Conservation (phyloP, 2,329 filamentous ascomycete species). For the Escovopsis weberi region DNA sequence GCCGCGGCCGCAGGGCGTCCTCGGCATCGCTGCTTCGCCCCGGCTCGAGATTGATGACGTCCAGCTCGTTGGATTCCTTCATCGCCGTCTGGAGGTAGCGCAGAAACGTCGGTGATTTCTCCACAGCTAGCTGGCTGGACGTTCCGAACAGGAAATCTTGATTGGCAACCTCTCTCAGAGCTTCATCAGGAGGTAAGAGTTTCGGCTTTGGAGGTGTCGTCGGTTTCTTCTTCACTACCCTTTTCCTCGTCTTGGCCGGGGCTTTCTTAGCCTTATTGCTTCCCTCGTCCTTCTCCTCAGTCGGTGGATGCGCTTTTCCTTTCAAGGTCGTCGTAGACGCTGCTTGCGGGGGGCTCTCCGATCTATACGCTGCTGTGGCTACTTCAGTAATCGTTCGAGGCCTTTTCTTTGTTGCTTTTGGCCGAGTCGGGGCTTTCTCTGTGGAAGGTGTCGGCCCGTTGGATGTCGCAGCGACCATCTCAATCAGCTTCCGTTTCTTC, state of each 20-base stretch:
- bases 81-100: slow-evolving; percentile 49
- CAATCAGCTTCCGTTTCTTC: slow-evolving; percentile 42
- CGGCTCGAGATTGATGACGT: slow-evolving; percentile 25
- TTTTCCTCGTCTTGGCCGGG: slow-evolving; percentile 20
- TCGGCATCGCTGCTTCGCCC: slow-evolving; percentile 24
- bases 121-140: slow-evolving; percentile 64
- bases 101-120: slow-evolving; percentile 54
- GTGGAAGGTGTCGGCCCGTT: slow-evolving; percentile 7
- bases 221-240: slow-evolving; percentile 25
- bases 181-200: slow-evolving; percentile 55
- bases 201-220: slow-evolving; percentile 27
- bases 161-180: slow-evolving; percentile 46
- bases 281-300: neutral
- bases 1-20: slow-evolving; percentile 15
- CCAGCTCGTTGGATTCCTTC: slow-evolving; percentile 36
- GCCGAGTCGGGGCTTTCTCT: slow-evolving; percentile 24
- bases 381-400: slow-evolving; percentile 63
- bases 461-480: slow-evolving; percentile 28
- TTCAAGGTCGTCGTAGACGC: slow-evolving; percentile 22
- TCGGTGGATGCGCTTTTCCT: slow-evolving; percentile 25
- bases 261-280: slow-evolving; percentile 13
- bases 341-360: slow-evolving; percentile 17
- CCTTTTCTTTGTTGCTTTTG: slow-evolving; percentile 51
- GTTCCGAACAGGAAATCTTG: slow-evolving; percentile 79
- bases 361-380: slow-evolving; percentile 55